Base-by-base conservation (phyloP, 2,329 filamentous ascomycete species). In the Fusarium sp. region DNA sequence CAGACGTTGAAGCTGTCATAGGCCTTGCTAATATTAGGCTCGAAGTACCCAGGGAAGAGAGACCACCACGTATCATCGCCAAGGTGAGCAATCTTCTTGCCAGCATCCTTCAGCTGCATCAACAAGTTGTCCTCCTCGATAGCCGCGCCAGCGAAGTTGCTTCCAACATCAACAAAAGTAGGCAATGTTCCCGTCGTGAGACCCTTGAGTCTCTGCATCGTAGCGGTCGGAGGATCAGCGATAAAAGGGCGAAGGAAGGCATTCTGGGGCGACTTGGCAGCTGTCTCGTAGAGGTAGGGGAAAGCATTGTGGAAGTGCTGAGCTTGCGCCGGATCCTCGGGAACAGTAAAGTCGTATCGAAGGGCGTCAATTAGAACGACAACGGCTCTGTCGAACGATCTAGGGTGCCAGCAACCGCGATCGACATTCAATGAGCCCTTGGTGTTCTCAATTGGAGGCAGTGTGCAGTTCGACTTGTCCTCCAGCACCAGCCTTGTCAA, bases 1-100 rank as follows among this genome's bases (percentile, higher is more conserved):
- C 94, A 98, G 11, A 98, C 96, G 78, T 98, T 98, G 84, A 99
- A 97, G 69, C 95, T 98, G 80, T 98, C 95, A 81, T 97, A 99
- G 0, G 96, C 90, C 75, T 87, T 90, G 75, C 95, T 97, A 63
- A 98, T 89, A 63, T 95, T 93, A 14, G 91, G 84, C 80, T 97
- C 92, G 77, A 99, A 99, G 81, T 97, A 94, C n/a, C 88, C 93
- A 0, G 96, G 96, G 79, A 98, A 99, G 21, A 99, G 85, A 46
- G 94, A 88, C 73, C 94, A 93, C 96, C 96, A 99, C 9, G 96
- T 99, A 82, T 99, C 95, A 80, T 99, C 96, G n/a, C 96, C 96
- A 41, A 99, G 85, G 78, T 99, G 97, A 10, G 95, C 96, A 74
- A 99, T 89, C 72, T 88, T 93, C 85, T 94, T 83, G 81, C 89